These are phyloP conservation scores for Colletotrichum noveboracense DNA, from an alignment of 2,329 filamentous ascomycete genomes.

Conservation along the genomic window DNA sequence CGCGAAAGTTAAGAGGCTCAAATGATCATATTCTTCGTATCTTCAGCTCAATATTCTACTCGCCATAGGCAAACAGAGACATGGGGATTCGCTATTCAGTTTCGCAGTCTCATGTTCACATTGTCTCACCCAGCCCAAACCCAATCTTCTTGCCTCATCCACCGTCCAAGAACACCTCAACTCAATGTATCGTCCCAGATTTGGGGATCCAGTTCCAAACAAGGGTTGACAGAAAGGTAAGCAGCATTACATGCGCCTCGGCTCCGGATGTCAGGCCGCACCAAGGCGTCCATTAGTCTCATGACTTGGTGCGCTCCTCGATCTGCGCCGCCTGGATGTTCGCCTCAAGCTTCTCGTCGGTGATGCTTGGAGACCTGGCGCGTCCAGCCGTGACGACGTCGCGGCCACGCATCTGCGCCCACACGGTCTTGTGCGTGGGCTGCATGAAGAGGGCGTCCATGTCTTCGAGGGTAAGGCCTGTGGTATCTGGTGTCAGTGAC, in stretches of 20 bases:
- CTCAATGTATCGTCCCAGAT: too few species aligned
- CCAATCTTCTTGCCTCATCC: neutral
- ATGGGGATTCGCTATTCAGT: neutral
- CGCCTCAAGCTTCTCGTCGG: constrained; percentile 18
- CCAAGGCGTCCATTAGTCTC: neutral
- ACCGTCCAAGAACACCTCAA: neutral
- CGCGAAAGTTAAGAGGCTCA: fast-evolving
- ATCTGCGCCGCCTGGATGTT: constrained; percentile 15
- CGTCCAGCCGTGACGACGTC: neutral
- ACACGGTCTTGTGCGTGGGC: constrained; percentile 36
- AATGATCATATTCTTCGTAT: neutral
- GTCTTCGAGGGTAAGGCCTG: constrained; percentile 49
- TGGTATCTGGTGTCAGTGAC: neutral
- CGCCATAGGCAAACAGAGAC: neutral
- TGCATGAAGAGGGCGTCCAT: constrained; percentile 44
- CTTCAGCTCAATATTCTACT: neutral
- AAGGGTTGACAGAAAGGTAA: neutral
- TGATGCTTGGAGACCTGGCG: constrained; percentile 10
- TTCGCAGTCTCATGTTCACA: fast-evolving
- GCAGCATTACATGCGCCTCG: neutral
- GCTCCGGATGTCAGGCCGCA: neutral
- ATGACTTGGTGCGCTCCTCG: constrained; percentile 11
- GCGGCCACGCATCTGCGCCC: constrained; percentile 26
- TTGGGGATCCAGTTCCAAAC: neutral
- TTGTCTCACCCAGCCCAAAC: neutral